A percentile compares a stretch with the other conserved stretches of the same genome.
phyloP scores from a whole-genome alignment of 495 filamentous ascomycete genomes.

The Penicillium waksmanii region DNA sequence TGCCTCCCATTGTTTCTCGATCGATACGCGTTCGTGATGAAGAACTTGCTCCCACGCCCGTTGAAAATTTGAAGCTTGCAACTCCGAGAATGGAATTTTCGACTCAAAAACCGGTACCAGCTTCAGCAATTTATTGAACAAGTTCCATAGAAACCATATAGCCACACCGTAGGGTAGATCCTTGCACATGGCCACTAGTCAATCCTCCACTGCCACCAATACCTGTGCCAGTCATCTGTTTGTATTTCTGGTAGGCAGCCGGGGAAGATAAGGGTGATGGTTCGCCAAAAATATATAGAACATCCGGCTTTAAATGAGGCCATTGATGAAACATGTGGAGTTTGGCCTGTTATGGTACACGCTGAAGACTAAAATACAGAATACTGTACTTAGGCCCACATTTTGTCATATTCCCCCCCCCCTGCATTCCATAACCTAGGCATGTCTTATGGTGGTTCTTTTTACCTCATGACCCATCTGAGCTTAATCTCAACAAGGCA shows the following conservation, averaged over 20 bases:
- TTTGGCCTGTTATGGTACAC: no score
- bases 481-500: no score
- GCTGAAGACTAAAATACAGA: no score
- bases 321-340: conserved; percentile 59
- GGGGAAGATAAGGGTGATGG: conserved; percentile 55
- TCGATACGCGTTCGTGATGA: background rate
- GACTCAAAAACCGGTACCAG: conserved; percentile 3
- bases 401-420: no score
- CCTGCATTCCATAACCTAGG: no score
- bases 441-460: no score
- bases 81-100: background rate
- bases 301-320: conserved; percentile 62
- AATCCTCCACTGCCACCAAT: conserved; percentile 68
- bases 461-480: no score
- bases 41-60: background rate
- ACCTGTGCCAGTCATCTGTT: conserved; percentile 63
- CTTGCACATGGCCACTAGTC: conserved; percentile 57
- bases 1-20: conserved; percentile 8
- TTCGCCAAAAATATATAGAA: conserved; percentile 73
- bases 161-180: conserved; percentile 7
- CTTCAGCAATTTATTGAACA: conserved; percentile 1
- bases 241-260: conserved; percentile 52
- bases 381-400: no score
- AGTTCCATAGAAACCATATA: conserved; percentile 11
- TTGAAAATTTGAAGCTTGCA: background rate